These are phyloP conservation scores for Syzygium syzygioides DNA, from an alignment of 441 rosid genomes.

Conservation along the genomic window DNA sequence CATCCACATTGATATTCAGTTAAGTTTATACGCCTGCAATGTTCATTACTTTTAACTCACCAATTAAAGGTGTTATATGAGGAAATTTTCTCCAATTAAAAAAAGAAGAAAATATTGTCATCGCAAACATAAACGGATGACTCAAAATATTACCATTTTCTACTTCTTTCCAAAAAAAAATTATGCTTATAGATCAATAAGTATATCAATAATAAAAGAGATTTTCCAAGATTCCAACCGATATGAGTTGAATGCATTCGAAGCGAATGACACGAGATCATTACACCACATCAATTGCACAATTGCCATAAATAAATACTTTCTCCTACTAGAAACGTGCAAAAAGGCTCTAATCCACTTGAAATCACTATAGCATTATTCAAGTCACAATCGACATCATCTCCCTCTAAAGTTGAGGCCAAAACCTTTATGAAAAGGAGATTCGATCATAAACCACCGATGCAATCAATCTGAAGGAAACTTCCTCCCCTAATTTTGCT, in stretches of 20 bases:
- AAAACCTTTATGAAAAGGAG: not conserved
- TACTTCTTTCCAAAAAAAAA: not conserved
- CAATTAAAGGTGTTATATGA: not conserved
- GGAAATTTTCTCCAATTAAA: not conserved
- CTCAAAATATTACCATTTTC: not conserved
- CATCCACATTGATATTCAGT: not conserved
- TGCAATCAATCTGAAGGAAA: not conserved
- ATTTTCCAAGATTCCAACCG: not conserved
- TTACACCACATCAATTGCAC: not conserved
- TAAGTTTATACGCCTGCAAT: not conserved
- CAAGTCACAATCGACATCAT: not conserved
- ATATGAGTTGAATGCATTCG: not conserved
- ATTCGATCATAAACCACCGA: not conserved
- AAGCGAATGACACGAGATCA: not conserved
- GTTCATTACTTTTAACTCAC: not conserved
- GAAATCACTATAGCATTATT: not conserved
- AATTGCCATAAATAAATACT: not conserved
- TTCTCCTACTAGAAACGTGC: not conserved
- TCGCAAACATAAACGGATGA: not conserved
- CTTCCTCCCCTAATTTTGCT: not conserved
- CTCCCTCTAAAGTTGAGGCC: not conserved
- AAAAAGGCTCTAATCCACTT: not conserved
- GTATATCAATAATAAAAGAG: rapidly evolving
- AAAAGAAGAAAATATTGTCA: not conserved
- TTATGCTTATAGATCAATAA: not conserved